Evolutionary conservation across 176 grass and related monocot species (phyloP).

Genomic region (Cenchrus americanus): DNA sequence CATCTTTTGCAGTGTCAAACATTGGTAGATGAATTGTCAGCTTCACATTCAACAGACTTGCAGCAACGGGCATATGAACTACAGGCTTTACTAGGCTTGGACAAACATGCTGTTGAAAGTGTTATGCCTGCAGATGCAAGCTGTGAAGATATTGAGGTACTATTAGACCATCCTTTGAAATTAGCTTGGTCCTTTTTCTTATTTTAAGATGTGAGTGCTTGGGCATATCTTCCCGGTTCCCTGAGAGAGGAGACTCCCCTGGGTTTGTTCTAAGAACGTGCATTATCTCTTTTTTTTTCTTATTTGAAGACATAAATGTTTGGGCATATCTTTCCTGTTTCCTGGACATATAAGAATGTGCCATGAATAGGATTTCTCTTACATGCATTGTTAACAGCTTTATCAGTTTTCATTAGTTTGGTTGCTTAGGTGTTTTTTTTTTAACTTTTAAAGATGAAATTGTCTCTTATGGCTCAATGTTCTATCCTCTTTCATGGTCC

Average conservation of each 20-base stretch:
- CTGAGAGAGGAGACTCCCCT: background rate
- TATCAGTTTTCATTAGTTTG: background rate
- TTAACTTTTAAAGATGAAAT: background rate
- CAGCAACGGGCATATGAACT: slow-evolving; percentile 95
- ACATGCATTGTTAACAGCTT: background rate
- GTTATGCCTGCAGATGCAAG: slow-evolving; percentile 93
- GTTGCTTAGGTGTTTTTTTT: background rate
- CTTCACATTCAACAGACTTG: slow-evolving; percentile 98
- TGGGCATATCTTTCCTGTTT: slow-evolving; percentile 29
- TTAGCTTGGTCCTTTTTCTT: background rate
- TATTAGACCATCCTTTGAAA: slow-evolving; percentile 8
- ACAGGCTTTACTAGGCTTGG: slow-evolving; percentile 85
- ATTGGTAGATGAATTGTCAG: slow-evolving; percentile 88
- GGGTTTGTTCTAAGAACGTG: too few species aligned
- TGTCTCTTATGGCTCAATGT: background rate
- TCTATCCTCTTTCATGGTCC: background rate
- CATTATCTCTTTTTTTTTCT: slow-evolving; percentile 7
- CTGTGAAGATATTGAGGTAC: slow-evolving; percentile 99
- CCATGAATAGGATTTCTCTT: too few species aligned
- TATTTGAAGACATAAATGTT: slow-evolving; percentile 24
- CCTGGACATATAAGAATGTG: background rate
- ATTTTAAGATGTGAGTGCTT: slow-evolving; percentile 21
- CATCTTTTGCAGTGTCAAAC: slow-evolving; percentile 73
- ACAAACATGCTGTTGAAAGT: slow-evolving; percentile 73
- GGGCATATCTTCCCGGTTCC: slow-evolving; percentile 31